Percentiles rank a stretch among this genome's conserved stretches.
phyloP scores from a whole-genome alignment of 2,329 filamentous ascomycete species.

The Aspergillus sp. region DNA sequence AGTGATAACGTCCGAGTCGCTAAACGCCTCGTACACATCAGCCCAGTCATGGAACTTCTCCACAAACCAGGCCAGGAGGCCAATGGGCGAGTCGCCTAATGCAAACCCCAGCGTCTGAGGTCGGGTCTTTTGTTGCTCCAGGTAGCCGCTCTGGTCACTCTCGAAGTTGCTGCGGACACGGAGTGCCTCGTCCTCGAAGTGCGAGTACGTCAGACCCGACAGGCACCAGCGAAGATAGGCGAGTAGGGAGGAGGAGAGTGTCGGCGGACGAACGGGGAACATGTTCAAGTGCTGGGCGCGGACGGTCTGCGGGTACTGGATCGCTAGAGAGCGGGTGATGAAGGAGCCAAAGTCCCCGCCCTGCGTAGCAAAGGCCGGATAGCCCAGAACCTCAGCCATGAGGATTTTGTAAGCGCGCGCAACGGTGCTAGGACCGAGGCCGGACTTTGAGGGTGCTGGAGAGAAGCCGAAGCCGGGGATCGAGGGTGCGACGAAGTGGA shows the following conservation, averaged over 20 bases:
- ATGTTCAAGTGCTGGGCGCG: slow-evolving; percentile 23
- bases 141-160: slow-evolving; percentile 10
- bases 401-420: slow-evolving; percentile 20
- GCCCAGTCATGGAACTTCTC: slow-evolving; percentile 20
- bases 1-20: too few relatives aligned
- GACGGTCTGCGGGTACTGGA: slow-evolving; percentile 21
- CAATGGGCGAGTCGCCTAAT: slow-evolving; percentile 27
- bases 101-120: slow-evolving; percentile 24
- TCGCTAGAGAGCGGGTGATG: slow-evolving; percentile 23
- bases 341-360: slow-evolving; percentile 28
- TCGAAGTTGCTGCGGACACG: too few relatives aligned
- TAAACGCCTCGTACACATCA: too few relatives aligned
- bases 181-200: too few relatives aligned
- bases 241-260: slow-evolving; percentile 8
- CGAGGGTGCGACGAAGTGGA: slow-evolving; percentile 29
- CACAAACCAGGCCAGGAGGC: slow-evolving; percentile 29
- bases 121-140: slow-evolving; percentile 12
- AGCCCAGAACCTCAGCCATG: slow-evolving; percentile 22
- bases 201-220: too few relatives aligned
- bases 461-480: slow-evolving; percentile 29
- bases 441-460: slow-evolving; percentile 16
- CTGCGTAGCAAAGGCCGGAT: slow-evolving; percentile 21
- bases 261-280: slow-evolving; percentile 16
- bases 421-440: slow-evolving; percentile 11
- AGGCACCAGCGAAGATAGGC: too few relatives aligned